These are phyloP conservation scores for Lasiodiplodia theobromae DNA, from an alignment of 2,329 filamentous ascomycete species.

Conservation along the genomic window DNA sequence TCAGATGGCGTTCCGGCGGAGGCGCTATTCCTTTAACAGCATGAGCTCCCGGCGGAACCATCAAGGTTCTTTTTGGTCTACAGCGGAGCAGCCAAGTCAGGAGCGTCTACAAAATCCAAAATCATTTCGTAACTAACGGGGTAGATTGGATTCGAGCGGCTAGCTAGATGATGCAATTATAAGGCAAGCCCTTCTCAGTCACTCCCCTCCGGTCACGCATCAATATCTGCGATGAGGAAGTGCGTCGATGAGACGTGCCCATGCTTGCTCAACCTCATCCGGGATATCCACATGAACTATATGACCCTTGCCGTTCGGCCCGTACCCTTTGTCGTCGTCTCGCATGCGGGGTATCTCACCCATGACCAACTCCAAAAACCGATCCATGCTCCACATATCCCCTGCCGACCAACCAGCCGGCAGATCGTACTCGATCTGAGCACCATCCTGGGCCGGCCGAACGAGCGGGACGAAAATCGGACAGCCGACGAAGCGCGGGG, in stretches of 20 bases:
- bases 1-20: background rate
- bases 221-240: background rate
- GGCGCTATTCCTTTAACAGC: background rate
- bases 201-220: background rate
- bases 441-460: constrained; percentile 20
- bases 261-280: constrained; percentile 44
- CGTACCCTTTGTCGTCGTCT: constrained; percentile 54
- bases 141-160: background rate
- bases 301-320: constrained; percentile 52
- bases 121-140: too few species aligned
- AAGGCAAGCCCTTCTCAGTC: background rate
- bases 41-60: background rate
- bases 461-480: constrained; percentile 42
- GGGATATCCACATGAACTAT: constrained; percentile 55
- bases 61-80: too few species aligned
- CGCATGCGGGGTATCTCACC: constrained; percentile 54
- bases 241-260: constrained; percentile 30
- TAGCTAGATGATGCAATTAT: background rate
- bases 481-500: constrained; percentile 39
- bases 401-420: background rate
- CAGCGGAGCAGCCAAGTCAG: too few species aligned
- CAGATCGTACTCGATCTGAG: background rate
- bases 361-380: constrained; percentile 52
- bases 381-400: constrained; percentile 46
- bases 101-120: too few species aligned